A percentile compares a stretch with the other conserved stretches of the same genome.
Evolutionary conservation across 257 asterid species (phyloP).

Genomic region (Forsythia suspensa): DNA sequence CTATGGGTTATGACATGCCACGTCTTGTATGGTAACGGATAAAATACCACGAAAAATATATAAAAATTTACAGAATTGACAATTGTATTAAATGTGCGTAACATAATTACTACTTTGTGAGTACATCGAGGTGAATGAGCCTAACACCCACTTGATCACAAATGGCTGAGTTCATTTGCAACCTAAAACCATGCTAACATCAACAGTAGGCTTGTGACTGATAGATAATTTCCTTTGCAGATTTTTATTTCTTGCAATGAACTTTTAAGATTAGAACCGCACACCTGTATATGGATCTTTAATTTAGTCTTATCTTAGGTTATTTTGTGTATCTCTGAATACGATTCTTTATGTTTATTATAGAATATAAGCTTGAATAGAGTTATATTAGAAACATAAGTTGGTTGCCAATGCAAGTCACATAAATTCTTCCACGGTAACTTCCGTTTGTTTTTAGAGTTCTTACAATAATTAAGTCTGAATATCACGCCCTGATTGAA

Average conservation of each 20-base stretch:
- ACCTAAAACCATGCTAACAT: not conserved
- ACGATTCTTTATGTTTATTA: not conserved
- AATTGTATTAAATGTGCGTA: not conserved
- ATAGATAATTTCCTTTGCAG: not conserved
- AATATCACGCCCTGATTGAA: not conserved
- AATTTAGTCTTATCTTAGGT: too few species aligned
- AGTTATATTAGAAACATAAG: not conserved
- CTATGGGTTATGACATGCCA: too few species aligned
- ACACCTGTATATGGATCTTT: not conserved
- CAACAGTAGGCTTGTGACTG: not conserved
- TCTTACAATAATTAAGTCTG: not conserved
- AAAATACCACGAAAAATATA: not conserved
- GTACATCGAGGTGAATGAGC: not conserved
- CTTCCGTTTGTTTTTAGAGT: not conserved
- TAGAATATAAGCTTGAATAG: not conserved
- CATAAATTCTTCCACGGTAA: not conserved
- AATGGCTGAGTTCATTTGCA: not conserved
- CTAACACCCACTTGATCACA: not conserved
- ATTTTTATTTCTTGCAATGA: too few species aligned
- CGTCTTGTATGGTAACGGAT: not conserved
- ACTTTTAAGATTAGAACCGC: not conserved
- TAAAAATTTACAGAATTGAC: not conserved
- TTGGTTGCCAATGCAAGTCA: not conserved
- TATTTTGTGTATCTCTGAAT: not conserved
- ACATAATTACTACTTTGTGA: not conserved